Conservation (phyloP, 768 basidiomycete genomes). For the Amyloporia xantha region DNA sequence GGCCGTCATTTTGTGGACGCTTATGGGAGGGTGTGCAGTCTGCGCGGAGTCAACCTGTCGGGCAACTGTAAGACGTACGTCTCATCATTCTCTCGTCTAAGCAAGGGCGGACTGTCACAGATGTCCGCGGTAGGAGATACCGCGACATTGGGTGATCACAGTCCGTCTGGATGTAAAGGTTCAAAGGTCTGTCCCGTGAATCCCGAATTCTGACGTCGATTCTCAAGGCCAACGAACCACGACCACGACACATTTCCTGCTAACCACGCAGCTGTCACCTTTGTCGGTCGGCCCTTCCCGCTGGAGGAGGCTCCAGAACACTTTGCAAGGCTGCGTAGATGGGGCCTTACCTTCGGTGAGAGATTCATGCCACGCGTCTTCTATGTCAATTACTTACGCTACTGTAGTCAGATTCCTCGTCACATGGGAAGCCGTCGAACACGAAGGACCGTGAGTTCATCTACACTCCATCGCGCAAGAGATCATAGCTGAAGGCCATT, state of each 20-base stretch:
- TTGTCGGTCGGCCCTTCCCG: slow-evolving; percentile 89
- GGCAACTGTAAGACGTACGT: slow-evolving; percentile 79
- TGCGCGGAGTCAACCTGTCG: slow-evolving; percentile 83
- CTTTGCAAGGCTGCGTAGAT: slow-evolving; percentile 70
- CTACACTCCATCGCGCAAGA: not conserved
- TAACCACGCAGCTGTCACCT: slow-evolving; percentile 60
- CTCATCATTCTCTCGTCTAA: not conserved
- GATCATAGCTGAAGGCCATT: not conserved
- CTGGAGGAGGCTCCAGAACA: slow-evolving; percentile 84
- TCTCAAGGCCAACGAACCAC: slow-evolving; percentile 66
- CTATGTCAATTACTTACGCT: not conserved
- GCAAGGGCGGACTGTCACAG: no score
- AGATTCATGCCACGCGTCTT: slow-evolving; percentile 8
- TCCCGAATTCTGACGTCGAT: no score
- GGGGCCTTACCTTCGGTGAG: slow-evolving; percentile 85
- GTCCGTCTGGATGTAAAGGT: no score
- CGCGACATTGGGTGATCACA: no score
- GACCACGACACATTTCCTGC: slow-evolving; percentile 63
- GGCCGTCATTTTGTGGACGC: slow-evolving; percentile 82
- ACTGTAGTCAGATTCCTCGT: slow-evolving; percentile 78
- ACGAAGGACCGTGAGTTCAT: slow-evolving; percentile 78
- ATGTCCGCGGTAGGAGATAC: no score
- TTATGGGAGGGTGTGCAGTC: slow-evolving; percentile 70
- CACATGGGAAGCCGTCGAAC: slow-evolving; percentile 97
- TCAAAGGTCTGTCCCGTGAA: no score